Conservation (phyloP, 768 basidiomycete genomes). For the Boletus pseudopeckii region DNA sequence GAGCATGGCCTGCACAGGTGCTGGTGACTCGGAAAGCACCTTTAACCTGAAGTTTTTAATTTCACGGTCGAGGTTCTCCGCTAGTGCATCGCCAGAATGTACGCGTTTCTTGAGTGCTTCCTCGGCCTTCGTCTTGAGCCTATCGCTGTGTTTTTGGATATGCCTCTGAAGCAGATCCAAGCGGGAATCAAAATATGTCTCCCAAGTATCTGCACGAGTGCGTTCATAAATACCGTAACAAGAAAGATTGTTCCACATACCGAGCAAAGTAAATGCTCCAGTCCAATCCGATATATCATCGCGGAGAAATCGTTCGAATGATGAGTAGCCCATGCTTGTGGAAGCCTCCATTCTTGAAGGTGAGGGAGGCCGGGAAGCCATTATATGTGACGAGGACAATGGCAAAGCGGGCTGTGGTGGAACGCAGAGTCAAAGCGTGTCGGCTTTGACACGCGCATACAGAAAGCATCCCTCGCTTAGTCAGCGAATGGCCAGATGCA, state of each 20-base stretch:
- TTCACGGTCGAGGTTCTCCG: constrained; percentile 82
- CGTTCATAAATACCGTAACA: background rate
- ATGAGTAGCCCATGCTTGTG: constrained; percentile 47
- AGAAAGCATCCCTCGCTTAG: constrained; percentile 16
- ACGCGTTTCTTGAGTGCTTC: constrained; percentile 67
- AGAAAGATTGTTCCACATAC: constrained; percentile 39
- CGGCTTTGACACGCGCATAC: background rate
- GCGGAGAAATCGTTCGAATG: constrained; percentile 70
- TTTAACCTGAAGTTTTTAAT: constrained; percentile 83
- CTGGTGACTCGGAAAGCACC: constrained; percentile 40
- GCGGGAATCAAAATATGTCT: constrained; percentile 93
- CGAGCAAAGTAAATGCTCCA: constrained; percentile 81
- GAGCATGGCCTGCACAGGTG: background rate
- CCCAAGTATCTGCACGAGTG: constrained; percentile 69
- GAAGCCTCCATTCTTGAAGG: constrained; percentile 34
- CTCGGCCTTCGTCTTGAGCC: constrained; percentile 78
- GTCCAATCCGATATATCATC: constrained; percentile 77
- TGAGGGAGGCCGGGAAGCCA: constrained; percentile 39
- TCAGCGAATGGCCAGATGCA: constrained; percentile 9
- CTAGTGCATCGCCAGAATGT: constrained; percentile 55
- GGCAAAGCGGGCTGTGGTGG: constrained; percentile 2
- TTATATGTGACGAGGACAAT: constrained; percentile 25
- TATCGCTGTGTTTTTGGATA: constrained; percentile 82
- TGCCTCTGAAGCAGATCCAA: constrained; percentile 79
- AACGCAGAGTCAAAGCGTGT: constrained; percentile 6